These are phyloP conservation scores for Xylariaceae sp. DNA, from an alignment of 2,329 filamentous ascomycete genomes.

Conservation along the genomic window DNA sequence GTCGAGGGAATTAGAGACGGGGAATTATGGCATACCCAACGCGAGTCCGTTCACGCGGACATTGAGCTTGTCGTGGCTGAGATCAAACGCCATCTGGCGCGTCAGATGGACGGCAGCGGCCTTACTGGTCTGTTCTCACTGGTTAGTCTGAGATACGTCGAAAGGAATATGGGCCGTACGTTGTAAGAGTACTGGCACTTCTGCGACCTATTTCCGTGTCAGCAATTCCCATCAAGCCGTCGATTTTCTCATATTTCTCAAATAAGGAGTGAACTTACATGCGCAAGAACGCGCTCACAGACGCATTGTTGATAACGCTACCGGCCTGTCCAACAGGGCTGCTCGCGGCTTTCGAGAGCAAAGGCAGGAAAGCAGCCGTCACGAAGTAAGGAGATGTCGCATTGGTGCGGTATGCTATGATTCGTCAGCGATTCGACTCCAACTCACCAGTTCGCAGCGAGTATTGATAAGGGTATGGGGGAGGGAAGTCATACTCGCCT, in stretches of 20 bases:
- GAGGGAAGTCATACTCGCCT: constrained; percentile 18
- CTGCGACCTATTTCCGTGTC: constrained; percentile 18
- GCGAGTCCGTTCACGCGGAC: constrained; percentile 30
- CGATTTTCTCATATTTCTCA: too few species aligned
- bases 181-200: constrained; percentile 28
- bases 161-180: constrained; percentile 8
- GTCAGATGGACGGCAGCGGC: constrained; percentile 26
- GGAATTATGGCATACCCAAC: constrained; percentile 18
- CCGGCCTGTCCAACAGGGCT: constrained; percentile 44
- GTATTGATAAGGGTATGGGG: too few species aligned
- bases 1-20: background rate
- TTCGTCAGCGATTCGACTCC: background rate
- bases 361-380: constrained; percentile 48
- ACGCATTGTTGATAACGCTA: constrained; percentile 49
- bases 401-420: constrained; percentile 45
- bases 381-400: constrained; percentile 47
- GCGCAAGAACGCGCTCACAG: constrained; percentile 48
- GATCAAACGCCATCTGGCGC: constrained; percentile 27
- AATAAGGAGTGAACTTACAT: constrained; percentile 21
- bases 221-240: background rate
- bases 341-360: constrained; percentile 44
- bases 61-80: constrained; percentile 28
- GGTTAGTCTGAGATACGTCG: background rate
- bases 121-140: constrained; percentile 23
- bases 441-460: background rate